Conservation (phyloP, 257 asterid species). For the Salvia miltiorrhiza region DNA sequence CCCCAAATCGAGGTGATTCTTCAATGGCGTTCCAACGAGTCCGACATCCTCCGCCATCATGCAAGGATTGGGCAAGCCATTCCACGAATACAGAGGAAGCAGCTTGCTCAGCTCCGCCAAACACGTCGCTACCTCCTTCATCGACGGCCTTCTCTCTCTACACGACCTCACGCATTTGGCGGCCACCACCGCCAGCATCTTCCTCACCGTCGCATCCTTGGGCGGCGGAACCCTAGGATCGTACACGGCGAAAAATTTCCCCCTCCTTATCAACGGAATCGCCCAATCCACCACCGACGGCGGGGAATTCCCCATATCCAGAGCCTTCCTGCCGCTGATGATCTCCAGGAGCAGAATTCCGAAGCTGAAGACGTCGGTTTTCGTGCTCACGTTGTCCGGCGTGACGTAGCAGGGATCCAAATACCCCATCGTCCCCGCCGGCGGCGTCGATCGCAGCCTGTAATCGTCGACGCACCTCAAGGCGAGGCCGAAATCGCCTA, state of each 20-base stretch:
- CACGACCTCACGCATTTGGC: slow-evolving; percentile 91
- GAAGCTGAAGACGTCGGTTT: slow-evolving; percentile 84
- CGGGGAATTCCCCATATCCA: slow-evolving; percentile 78
- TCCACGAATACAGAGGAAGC: slow-evolving; percentile 69
- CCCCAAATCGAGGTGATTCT: slow-evolving; percentile 41
- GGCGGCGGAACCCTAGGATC: slow-evolving; percentile 74
- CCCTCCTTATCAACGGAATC: slow-evolving; percentile 76
- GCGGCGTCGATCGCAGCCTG: slow-evolving; percentile 77
- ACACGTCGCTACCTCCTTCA: slow-evolving; percentile 78
- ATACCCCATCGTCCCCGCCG: slow-evolving; percentile 98
- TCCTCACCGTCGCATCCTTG: slow-evolving; percentile 62
- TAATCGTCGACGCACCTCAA: slow-evolving; percentile 68
- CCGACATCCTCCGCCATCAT: slow-evolving; percentile 73
- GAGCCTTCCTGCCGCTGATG: slow-evolving; percentile 87
- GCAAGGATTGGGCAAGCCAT: slow-evolving; percentile 80
- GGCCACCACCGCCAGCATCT: slow-evolving; percentile 77
- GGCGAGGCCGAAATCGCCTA: slow-evolving; percentile 92
- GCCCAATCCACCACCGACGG: slow-evolving; percentile 94
- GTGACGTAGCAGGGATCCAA: slow-evolving; percentile 91
- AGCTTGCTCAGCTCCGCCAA: slow-evolving; percentile 64
- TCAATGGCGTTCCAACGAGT: slow-evolving; percentile 29
- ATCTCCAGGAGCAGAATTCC: slow-evolving; percentile 83
- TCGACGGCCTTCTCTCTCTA: slow-evolving; percentile 81
- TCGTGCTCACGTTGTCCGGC: slow-evolving; percentile 78
- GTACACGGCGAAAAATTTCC: slow-evolving; percentile 51